phyloP scores from a whole-genome alignment of 23 red algal genomes.

The Gracilaria domingensis region DNA sequence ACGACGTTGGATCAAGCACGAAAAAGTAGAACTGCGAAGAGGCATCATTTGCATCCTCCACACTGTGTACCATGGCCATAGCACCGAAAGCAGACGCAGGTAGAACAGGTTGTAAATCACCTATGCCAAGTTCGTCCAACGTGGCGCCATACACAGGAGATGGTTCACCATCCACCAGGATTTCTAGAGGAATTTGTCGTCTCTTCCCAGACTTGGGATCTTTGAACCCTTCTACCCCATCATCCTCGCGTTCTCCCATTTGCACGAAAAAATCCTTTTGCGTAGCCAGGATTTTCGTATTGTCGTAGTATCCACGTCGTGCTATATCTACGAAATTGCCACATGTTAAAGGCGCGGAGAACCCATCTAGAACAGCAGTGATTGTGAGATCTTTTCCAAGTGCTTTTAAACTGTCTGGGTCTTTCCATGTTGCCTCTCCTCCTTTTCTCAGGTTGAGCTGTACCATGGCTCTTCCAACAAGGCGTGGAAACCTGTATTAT shows the following conservation, averaged over 20 bases:
- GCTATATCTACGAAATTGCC: slow-evolving; percentile 97
- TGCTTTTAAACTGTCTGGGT: not conserved
- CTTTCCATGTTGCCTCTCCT: slow-evolving; percentile 26
- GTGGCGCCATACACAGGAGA: slow-evolving; percentile 84
- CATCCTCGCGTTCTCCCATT: slow-evolving; percentile 66
- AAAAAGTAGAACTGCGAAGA: slow-evolving; percentile 85
- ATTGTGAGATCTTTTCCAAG: slow-evolving; percentile 75
- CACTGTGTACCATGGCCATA: slow-evolving; percentile 89
- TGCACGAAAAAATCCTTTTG: slow-evolving; percentile 76
- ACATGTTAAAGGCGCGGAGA: slow-evolving; percentile 89
- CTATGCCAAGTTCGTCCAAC: slow-evolving; percentile 80
- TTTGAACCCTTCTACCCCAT: slow-evolving; percentile 44
- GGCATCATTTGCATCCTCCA: slow-evolving; percentile 91
- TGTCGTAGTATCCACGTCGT: slow-evolving; percentile 89
- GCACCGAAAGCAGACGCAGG: slow-evolving; percentile 89
- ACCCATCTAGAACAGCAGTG: slow-evolving; percentile 87
- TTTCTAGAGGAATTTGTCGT: slow-evolving; percentile 87
- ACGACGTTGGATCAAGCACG: slow-evolving; percentile 82
- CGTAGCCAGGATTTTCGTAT: slow-evolving; percentile 48
- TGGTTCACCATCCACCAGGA: slow-evolving; percentile 85
- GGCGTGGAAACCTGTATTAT: slow-evolving; percentile 65
- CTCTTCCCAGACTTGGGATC: slow-evolving; percentile 45
- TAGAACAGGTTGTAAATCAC: slow-evolving; percentile 83
- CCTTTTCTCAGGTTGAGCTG: slow-evolving; percentile 75
- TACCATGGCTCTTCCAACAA: slow-evolving; percentile 86